A percentile compares a stretch with the other conserved stretches of the same genome.
Evolutionary conservation across 129 eudicot genomes (phyloP).

Genomic region (Chrysanthemum makinoi): DNA sequence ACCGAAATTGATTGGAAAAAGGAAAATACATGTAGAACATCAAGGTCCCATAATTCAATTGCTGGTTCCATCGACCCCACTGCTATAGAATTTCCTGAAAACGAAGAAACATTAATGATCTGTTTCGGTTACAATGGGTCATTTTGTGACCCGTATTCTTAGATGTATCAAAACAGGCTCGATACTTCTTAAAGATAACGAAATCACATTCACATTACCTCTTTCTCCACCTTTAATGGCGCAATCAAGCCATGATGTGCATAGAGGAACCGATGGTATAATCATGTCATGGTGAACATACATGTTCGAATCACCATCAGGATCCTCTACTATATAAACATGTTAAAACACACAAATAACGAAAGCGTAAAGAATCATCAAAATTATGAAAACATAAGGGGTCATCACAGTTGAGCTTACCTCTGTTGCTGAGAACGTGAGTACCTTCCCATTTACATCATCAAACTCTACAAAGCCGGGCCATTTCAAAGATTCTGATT

Average conservation of each 20-base stretch:
- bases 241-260: constrained; percentile 67
- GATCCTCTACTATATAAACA: constrained; percentile 75
- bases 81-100: constrained; percentile 67
- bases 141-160: neutral
- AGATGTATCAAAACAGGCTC: neutral
- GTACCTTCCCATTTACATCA: too few species aligned
- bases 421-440: too few species aligned
- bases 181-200: too few species aligned
- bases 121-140: too few species aligned
- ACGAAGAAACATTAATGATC: constrained; percentile 12
- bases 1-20: neutral
- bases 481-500: too few species aligned
- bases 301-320: constrained; percentile 52
- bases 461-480: too few species aligned
- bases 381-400: too few species aligned
- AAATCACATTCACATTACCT: constrained; percentile 30
- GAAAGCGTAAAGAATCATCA: too few species aligned
- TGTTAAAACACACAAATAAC: constrained; percentile 22
- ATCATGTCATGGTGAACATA: constrained; percentile 74
- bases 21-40: constrained; percentile 46
- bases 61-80: constrained; percentile 87
- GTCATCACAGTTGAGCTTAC: too few species aligned
- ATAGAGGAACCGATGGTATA: constrained; percentile 60
- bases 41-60: constrained; percentile 91
- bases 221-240: constrained; percentile 64